Evolutionary conservation across 129 eudicot species (phyloP).

Genomic region (Flaveria linearis): DNA sequence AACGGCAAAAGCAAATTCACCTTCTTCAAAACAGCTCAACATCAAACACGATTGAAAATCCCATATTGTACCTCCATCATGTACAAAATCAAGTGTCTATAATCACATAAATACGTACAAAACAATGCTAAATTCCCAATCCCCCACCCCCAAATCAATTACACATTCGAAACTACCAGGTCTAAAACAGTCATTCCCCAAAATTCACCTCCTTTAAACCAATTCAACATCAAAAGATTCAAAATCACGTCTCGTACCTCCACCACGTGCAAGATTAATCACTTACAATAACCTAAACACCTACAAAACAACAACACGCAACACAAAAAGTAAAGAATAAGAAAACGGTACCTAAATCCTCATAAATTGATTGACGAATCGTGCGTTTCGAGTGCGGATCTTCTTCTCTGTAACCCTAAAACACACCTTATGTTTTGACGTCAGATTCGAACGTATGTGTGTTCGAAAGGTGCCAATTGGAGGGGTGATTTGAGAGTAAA

Average conservation of each 20-base stretch:
- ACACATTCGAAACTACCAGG: neutral
- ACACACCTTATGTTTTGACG: neutral
- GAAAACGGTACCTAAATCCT: constrained; percentile 36
- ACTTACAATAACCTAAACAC: neutral
- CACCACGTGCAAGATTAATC: constrained; percentile 20
- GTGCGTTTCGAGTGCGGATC: constrained; percentile 36
- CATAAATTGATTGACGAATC: constrained; percentile 31
- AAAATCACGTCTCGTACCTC: constrained; percentile 9
- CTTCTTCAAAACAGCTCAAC: neutral
- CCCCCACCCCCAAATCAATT: too few species aligned
- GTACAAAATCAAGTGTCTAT: constrained; percentile 11
- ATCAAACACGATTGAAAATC: constrained; percentile 6
- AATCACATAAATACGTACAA: constrained; percentile 6
- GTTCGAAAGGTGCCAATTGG: constrained; percentile 11
- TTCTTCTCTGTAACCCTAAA: constrained; percentile 32
- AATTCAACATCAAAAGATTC: neutral
- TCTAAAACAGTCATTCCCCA: neutral
- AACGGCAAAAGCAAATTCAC: neutral
- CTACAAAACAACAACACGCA: constrained; percentile 8
- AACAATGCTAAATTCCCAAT: neutral
- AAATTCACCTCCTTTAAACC: neutral
- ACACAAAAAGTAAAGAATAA: constrained; percentile 20
- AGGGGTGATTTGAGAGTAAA: constrained; percentile 8
- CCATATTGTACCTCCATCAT: constrained; percentile 16
- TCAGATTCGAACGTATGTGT: constrained; percentile 17